phyloP scores from a whole-genome alignment of 2,329 filamentous ascomycete species.

The Fusarium xylarioides region DNA sequence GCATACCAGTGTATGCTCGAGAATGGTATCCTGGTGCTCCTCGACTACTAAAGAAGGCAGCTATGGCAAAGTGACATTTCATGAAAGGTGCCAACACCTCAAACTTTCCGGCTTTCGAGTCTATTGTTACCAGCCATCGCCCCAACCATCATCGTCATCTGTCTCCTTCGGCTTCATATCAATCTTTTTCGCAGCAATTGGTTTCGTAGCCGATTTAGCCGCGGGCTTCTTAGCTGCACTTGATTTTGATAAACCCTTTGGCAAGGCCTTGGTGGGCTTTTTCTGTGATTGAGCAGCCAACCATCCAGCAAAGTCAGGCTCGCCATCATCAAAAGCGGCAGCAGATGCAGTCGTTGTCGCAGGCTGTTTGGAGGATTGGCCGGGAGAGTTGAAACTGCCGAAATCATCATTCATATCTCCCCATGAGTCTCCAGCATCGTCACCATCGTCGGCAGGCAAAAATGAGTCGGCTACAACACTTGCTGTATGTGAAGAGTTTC shows the following conservation, averaged over 20 bases:
- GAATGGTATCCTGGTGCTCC: slow-evolving; percentile 34
- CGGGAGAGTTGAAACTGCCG: slow-evolving; percentile 52
- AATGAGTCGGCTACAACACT: slow-evolving; percentile 59
- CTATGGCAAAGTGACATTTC: slow-evolving; percentile 1
- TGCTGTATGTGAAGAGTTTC: slow-evolving; percentile 58
- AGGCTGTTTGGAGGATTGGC: slow-evolving; percentile 33
- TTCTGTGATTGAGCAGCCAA: slow-evolving; percentile 83
- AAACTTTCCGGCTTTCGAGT: not conserved
- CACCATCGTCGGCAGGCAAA: slow-evolving; percentile 64
- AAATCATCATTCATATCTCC: slow-evolving; percentile 69
- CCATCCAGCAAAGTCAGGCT: slow-evolving; percentile 97
- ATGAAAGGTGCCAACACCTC: not conserved
- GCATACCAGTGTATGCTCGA: slow-evolving; percentile 9
- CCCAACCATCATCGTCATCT: slow-evolving; percentile 70
- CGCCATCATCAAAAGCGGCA: slow-evolving; percentile 79
- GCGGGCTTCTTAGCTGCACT: slow-evolving; percentile 53
- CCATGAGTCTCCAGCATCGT: slow-evolving; percentile 79
- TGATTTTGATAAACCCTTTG: slow-evolving; percentile 82
- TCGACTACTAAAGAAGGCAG: not conserved
- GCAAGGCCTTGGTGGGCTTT: slow-evolving; percentile 76
- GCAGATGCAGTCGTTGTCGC: slow-evolving; percentile 47
- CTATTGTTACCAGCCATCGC: slow-evolving; percentile 66
- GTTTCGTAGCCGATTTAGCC: slow-evolving; percentile 55
- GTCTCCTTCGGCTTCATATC: slow-evolving; percentile 71
- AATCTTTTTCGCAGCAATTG: slow-evolving; percentile 69